phyloP scores from a whole-genome alignment of 2,329 filamentous ascomycete genomes.

The Colletotrichum cereale region DNA sequence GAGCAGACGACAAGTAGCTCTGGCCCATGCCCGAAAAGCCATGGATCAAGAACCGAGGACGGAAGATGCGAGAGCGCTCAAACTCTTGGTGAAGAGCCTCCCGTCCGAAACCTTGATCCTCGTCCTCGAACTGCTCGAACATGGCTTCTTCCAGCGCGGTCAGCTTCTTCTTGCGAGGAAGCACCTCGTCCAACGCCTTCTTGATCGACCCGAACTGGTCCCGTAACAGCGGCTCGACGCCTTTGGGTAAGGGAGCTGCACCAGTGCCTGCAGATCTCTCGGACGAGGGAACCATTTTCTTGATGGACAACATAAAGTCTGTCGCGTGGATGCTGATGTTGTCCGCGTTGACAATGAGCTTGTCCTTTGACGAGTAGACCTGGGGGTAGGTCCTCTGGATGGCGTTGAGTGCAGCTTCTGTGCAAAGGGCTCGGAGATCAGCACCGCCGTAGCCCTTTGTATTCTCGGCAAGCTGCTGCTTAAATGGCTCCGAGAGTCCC shows the following conservation, averaged over 20 bases:
- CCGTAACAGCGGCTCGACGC: conserved; percentile 84
- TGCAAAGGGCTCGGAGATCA: conserved; percentile 92
- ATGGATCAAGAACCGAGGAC: conserved; percentile 86
- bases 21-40: conserved; percentile 95
- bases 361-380: conserved; percentile 91
- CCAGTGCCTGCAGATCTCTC: conserved; percentile 89
- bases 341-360: conserved; percentile 86
- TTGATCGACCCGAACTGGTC: conserved; percentile 79
- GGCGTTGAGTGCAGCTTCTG: conserved; percentile 94
- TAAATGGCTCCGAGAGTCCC: conserved; percentile 85
- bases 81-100: conserved; percentile 84
- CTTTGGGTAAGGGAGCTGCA: conserved; percentile 82
- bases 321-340: conserved; percentile 90
- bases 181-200: conserved; percentile 76
- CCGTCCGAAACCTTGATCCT: conserved; percentile 85
- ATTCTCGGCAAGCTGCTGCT: conserved; percentile 83
- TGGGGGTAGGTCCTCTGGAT: conserved; percentile 97
- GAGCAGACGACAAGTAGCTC: conserved; percentile 84
- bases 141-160: conserved; percentile 95
- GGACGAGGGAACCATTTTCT: conserved; percentile 96
- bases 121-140: conserved; percentile 86
- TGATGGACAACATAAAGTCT: conserved; percentile 97
- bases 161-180: conserved; percentile 87
- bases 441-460: conserved; percentile 98
- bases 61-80: conserved; percentile 87